These are phyloP conservation scores for Erodium trifolium DNA, from an alignment of 441 rosid genomes.

Conservation along the genomic window DNA sequence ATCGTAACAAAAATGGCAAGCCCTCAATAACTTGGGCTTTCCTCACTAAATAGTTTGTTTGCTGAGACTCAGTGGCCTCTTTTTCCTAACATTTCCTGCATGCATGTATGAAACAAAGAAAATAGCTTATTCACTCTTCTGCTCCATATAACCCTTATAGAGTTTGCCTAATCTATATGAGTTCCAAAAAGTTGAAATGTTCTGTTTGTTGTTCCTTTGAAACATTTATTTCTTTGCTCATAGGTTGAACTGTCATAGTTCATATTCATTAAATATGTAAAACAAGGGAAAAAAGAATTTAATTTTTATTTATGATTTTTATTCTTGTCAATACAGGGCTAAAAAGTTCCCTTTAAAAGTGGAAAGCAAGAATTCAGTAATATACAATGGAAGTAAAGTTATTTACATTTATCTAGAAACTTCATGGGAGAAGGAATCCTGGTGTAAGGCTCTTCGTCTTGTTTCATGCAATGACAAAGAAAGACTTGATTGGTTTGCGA, in stretches of 20 bases:
- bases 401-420: slow-evolving; percentile 77
- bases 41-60: not conserved
- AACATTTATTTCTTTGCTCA: not conserved
- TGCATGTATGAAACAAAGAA: not conserved
- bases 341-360: slow-evolving; percentile 76
- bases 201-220: not conserved
- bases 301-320: slow-evolving; percentile 3
- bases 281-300: not conserved
- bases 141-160: not conserved
- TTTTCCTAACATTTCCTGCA: not conserved
- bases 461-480: slow-evolving; percentile 61
- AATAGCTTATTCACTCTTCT: not conserved
- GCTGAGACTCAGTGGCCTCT: not conserved
- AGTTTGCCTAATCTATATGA: not conserved
- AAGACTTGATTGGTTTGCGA: slow-evolving; percentile 46
- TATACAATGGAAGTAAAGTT: slow-evolving; percentile 53
- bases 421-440: slow-evolving; percentile 97
- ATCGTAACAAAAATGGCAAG: not conserved
- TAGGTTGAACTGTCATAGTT: not conserved
- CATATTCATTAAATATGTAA: not conserved
- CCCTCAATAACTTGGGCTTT: not conserved
- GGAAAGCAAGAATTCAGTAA: slow-evolving; percentile 49
- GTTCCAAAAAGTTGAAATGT: not conserved
- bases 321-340: slow-evolving; percentile 45
- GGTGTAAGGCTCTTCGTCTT: slow-evolving; percentile 96